These are phyloP conservation scores for Pelargonium fulgidum DNA, from an alignment of 441 rosid species.

Conservation along the genomic window DNA sequence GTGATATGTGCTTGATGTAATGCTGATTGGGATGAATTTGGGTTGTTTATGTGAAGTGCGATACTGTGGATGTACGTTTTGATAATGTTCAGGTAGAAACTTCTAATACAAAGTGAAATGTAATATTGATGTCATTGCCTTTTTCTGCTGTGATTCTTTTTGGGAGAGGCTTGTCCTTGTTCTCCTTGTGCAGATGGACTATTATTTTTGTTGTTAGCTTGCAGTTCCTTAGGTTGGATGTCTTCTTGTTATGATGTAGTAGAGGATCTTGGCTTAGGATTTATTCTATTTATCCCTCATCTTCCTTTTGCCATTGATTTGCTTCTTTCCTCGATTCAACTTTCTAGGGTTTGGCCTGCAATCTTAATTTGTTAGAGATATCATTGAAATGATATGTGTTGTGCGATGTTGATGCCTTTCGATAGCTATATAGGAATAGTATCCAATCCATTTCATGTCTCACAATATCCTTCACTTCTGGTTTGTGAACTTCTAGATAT, in stretches of 20 bases:
- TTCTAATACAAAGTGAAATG: not conserved
- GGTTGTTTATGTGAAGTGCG: not conserved
- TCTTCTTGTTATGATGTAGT: not conserved
- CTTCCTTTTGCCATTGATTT: not conserved
- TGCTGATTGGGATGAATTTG: conserved; percentile 3
- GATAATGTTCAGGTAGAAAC: not conserved
- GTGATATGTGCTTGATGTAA: not conserved
- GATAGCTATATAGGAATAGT: not conserved
- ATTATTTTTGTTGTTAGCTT: not conserved
- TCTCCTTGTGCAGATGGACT: not conserved
- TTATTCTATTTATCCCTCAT: not conserved
- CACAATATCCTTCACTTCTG: not conserved
- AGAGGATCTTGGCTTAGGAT: not conserved
- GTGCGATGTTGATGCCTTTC: not conserved
- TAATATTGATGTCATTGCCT: not conserved
- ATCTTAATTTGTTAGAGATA: not conserved
- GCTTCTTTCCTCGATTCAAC: not conserved
- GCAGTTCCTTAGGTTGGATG: conserved; percentile 2
- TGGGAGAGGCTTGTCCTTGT: not conserved
- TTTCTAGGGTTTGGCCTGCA: not conserved
- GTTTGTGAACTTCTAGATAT: not conserved
- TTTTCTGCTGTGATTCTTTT: not conserved
- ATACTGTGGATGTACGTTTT: not conserved
- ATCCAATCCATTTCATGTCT: not conserved
- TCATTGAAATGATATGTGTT: not conserved